Base-by-base conservation (phyloP, 495 filamentous ascomycete genomes). In the Aspergillus biplanus region DNA sequence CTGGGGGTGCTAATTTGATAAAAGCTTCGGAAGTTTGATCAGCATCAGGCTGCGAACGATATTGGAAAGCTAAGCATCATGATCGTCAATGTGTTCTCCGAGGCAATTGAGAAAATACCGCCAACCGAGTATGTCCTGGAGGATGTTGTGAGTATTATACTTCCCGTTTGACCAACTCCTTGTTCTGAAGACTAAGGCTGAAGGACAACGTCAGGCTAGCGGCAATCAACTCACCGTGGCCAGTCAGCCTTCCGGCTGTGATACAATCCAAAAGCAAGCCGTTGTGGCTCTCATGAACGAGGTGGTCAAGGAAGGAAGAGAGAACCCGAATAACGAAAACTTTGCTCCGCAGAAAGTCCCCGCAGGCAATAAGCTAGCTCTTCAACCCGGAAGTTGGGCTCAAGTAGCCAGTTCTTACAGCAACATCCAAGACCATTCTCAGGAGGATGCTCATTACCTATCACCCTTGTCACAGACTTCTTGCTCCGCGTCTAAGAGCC, bases 1-100 rank as follows among this genome's bases (percentile, higher is more conserved):
- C 15, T 21, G 12, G 4, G 27, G n/a, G 11, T 44, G 27, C 61
- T 68, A 44, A 72, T 34, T 9, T 11, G 5, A 37, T 7, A 31
- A 33, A 47, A 76, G 74, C 66, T 76, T 52, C 71, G 67, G 11
- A 55, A 63, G 11, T 61, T 70, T 52, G 67, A 65, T 5, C 66
- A 69, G 52, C 33, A 61, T 42, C 27, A 48, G 3, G 62, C 65
- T 42, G 72, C 74, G 1, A 76, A 75, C 53, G 62, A 75, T 18
- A 65, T 76, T 34, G 72, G 67, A 46, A 72, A 69, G 35, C 50
- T 71, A 32, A 70, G 67, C 44, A 53, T 69, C 15, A 49, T 63
- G 62, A 65, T 76, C 18, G 60, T 69, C 9, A 62, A 69, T 31
- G 64, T 56, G 7, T 69, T 71, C 59, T 64, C 57, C 3, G 65